Conservation (phyloP, 306 rosid species). For the Prunus armeniaca region DNA sequence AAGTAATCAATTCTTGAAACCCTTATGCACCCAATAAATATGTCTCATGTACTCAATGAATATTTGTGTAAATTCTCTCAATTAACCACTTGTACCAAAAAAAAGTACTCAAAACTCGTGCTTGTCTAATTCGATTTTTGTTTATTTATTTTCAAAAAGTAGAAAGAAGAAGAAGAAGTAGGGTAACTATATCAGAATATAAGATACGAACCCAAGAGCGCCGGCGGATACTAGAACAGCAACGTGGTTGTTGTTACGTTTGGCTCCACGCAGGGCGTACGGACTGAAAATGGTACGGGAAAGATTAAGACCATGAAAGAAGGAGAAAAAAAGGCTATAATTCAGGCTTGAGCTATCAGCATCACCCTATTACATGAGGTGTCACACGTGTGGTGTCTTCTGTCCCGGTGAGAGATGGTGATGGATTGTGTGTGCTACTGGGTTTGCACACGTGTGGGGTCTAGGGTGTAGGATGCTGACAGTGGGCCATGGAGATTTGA, state of each 20-base stretch:
- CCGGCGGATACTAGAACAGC: not conserved
- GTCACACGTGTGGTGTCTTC: not conserved
- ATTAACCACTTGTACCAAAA: no score
- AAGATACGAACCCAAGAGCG: not conserved
- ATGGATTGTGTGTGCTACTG: not conserved
- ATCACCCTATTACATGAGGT: no score
- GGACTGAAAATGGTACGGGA: not conserved
- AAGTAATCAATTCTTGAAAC: no score
- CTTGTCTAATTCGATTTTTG: no score
- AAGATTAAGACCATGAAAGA: not conserved
- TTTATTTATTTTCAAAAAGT: no score
- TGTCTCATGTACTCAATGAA: accelerated
- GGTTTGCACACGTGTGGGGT: slow-evolving; percentile 19
- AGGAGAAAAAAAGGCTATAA: not conserved
- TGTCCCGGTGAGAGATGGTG: not conserved
- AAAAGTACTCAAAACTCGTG: no score
- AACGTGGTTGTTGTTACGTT: not conserved
- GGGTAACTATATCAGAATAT: no score
- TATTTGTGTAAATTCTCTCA: no score
- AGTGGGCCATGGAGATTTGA: not conserved
- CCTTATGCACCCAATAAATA: accelerated
- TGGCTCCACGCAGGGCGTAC: not conserved
- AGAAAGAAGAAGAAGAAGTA: no score
- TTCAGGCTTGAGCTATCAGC: no score
- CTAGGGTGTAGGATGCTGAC: slow-evolving; percentile 2